Evolutionary conservation across 371 early-diverging fungal species (phyloP), one percentile per base, ranked within the genome.

Genomic region (Mortierella sp.): DNA sequence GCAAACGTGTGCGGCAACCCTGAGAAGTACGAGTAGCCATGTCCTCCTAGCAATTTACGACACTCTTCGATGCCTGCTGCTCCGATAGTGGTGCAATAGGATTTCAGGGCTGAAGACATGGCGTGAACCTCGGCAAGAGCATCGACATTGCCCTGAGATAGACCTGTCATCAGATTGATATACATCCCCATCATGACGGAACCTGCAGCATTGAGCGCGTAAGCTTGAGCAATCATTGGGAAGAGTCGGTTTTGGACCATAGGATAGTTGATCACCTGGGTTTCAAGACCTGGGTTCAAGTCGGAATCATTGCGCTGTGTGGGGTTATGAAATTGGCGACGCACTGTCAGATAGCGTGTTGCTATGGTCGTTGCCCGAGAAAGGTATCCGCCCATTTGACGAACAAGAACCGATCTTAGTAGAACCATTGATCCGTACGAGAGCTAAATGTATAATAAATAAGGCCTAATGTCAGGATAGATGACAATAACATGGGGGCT

Each of bases 81-180:
- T 18, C 86, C 88, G 78, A 90, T 83, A 12, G 90, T 90, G 0
- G 94, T 93, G 13, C 88, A 87, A 78, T 91, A 85, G 45, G 89
- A 85, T 83, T 95, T 95, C 56, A 95, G 83, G 6, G 92, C 91
- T 1, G 93, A 92, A 6, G 90, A 89, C 54, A 86, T 89, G 31
- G 94, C 93, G 67, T 95, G 95, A 6, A 94, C 84, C 72, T 92
- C 95, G 48, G 92, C 90, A 34, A 94, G 82, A 24, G 83, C 56
- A 49, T 59, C 60, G 53, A 82, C 82, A 57, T 88, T 83, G 14
- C 86, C 83, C 87, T 57, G 89, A 86, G 58, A 92, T 60, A 93
- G 84, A 13, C 81, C 86, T 14, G 64, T 69, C 78, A 90, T 83
- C 53, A 87, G 84, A 24, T 86, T 71, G 26, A 86, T 63, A 72